phyloP scores from a whole-genome alignment of 225 moss, liverwort and hornwort species.

The Physcomitrium patens region DNA sequence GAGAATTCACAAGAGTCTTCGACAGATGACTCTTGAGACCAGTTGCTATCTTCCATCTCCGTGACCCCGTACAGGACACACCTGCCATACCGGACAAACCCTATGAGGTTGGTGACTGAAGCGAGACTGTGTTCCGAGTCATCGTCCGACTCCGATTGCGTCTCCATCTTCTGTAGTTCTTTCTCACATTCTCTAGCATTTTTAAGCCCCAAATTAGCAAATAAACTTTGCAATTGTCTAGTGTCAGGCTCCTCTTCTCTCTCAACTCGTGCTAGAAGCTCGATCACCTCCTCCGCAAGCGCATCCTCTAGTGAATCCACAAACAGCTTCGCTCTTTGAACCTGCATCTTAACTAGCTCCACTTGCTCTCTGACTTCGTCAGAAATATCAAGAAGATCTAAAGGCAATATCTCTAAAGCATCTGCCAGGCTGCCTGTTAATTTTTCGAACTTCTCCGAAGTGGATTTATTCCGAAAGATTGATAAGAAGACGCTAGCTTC shows the following conservation, averaged over 20 bases:
- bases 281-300: conserved; percentile 43
- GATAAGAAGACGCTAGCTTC: conserved; percentile 53
- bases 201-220: conserved; percentile 43
- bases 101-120: conserved; percentile 47
- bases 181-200: conserved; percentile 53
- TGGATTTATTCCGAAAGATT: conserved; percentile 35
- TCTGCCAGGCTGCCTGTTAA: conserved; percentile 40
- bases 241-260: conserved; percentile 53
- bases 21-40: conserved; percentile 27
- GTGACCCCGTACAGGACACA: conserved; percentile 60
- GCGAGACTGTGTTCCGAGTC: conserved; percentile 38
- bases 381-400: conserved; percentile 60
- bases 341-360: conserved; percentile 62
- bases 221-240: conserved; percentile 40
- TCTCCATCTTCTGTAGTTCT: conserved; percentile 59
- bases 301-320: conserved; percentile 53
- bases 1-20: conserved; percentile 54
- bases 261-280: conserved; percentile 50
- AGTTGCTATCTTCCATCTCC: conserved; percentile 50
- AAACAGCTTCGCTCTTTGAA: conserved; percentile 50
- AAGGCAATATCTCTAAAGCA: conserved; percentile 53
- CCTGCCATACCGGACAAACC: conserved; percentile 65
- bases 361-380: conserved; percentile 75
- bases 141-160: conserved; percentile 35
- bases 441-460: conserved; percentile 44